Conservation (phyloP, 2,329 filamentous ascomycete genomes). For the Aspergillus fumigatiaffinis region DNA sequence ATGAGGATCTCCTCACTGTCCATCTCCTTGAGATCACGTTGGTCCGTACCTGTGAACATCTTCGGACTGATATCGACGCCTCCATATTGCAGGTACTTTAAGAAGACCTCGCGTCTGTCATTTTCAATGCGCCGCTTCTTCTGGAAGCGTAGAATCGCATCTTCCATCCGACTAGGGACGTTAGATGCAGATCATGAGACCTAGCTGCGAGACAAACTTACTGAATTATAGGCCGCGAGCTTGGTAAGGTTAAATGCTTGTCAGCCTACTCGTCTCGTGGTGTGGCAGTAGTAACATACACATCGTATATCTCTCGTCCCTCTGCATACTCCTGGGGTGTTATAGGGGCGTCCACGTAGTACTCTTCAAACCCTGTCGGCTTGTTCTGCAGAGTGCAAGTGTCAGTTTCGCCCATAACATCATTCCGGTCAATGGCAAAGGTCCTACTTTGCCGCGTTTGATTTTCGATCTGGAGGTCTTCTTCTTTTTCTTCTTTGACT, state of each 20-base stretch:
- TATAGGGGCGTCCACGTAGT: conserved; percentile 73
- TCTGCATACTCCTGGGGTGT: conserved; percentile 64
- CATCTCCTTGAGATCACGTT: conserved; percentile 58
- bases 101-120: conserved; percentile 62
- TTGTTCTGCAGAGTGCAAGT: conserved; percentile 30
- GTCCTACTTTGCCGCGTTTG: conserved; percentile 30
- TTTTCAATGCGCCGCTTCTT: conserved; percentile 69
- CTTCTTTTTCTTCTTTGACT: conserved; percentile 32
- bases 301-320: conserved; percentile 66
- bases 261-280: neutral
- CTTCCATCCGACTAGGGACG: conserved; percentile 67
- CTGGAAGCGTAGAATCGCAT: conserved; percentile 78
- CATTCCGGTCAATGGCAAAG: neutral
- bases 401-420: neutral
- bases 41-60: conserved; percentile 61
- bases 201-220: conserved; percentile 33
- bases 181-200: conserved; percentile 6
- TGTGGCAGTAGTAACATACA: conserved; percentile 42
- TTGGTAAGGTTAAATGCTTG: conserved; percentile 13
- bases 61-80: conserved; percentile 65
- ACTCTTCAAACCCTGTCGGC: conserved; percentile 72
- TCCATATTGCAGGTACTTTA: conserved; percentile 76
- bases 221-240: conserved; percentile 53
- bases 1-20: conserved; percentile 62
- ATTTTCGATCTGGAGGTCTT: conserved; percentile 36